Percentiles rank a stretch among this genome's conserved stretches.
Evolutionary conservation across 2,329 filamentous ascomycete genomes (phyloP).

Genomic region (Colletotrichum sp.): DNA sequence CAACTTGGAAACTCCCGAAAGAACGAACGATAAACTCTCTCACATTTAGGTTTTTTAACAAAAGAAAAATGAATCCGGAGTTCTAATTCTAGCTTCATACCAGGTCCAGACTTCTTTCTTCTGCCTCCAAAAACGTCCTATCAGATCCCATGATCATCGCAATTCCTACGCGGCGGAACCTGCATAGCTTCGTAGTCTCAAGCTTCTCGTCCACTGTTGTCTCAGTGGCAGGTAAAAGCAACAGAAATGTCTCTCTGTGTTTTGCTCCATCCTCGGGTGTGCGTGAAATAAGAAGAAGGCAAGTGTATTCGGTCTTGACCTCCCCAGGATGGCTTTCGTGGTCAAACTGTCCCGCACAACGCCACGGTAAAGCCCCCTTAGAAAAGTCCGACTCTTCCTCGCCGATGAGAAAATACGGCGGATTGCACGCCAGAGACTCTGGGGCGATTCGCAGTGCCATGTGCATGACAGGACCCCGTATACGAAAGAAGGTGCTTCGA

Average conservation of each 20-base stretch:
- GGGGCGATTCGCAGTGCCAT: not conserved
- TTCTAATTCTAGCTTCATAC: not conserved
- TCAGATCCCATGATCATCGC: not conserved
- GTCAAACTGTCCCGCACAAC: not conserved
- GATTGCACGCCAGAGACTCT: not conserved
- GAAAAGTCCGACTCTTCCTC: not conserved
- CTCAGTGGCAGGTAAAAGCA: not conserved
- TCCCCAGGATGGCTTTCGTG: not conserved
- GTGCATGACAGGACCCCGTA: not conserved
- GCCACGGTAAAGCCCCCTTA: not conserved
- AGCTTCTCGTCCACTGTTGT: fast-evolving
- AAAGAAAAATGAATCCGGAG: not conserved
- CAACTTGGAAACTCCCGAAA: fast-evolving
- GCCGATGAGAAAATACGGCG: not conserved
- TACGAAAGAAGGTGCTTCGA: not conserved
- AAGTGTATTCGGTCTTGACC: not conserved
- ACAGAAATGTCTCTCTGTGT: not conserved
- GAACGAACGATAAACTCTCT: not conserved
- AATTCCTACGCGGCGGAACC: not conserved
- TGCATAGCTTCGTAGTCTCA: not conserved
- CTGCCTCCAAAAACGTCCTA: not conserved
- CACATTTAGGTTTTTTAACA: too few species aligned
- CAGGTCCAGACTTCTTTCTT: not conserved
- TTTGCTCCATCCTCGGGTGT: not conserved
- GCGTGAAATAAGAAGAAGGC: not conserved